phyloP scores from a whole-genome alignment of 805 yeast species.

The Teunomyces aglyptinius region DNA sequence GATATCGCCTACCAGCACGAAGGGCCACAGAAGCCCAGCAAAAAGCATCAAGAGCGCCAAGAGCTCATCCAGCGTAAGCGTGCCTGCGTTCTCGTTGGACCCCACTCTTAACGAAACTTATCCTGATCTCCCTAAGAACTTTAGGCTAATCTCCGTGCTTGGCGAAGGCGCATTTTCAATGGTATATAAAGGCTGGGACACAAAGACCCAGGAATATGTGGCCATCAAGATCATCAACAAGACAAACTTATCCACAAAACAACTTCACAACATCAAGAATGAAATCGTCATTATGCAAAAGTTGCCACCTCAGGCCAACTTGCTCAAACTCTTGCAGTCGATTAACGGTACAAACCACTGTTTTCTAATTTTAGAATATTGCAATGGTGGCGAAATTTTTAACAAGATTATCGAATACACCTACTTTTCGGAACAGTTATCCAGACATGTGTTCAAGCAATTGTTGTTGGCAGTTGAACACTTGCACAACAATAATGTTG shows the following conservation, averaged over 20 bases:
- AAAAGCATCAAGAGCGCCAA: slow-evolving; percentile 1
- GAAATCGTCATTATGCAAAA: slow-evolving; percentile 75
- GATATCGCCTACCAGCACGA: background rate
- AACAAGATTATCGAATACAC: slow-evolving; percentile 77
- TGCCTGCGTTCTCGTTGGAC: slow-evolving; percentile 8
- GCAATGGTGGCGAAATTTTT: slow-evolving; percentile 79
- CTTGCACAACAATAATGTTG: slow-evolving; percentile 64
- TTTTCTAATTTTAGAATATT: slow-evolving; percentile 64
- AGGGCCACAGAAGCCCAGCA: background rate
- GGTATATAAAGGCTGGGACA: slow-evolving; percentile 70
- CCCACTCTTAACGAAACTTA: slow-evolving; percentile 10
- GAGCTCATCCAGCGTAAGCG: background rate
- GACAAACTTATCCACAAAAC: slow-evolving; percentile 48
- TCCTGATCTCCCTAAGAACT: slow-evolving; percentile 28
- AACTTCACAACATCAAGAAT: slow-evolving; percentile 57
- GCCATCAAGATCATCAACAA: slow-evolving; percentile 80
- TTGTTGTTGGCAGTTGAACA: slow-evolving; percentile 69
- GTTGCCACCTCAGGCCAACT: slow-evolving; percentile 45
- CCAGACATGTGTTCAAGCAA: slow-evolving; percentile 71
- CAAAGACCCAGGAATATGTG: slow-evolving; percentile 41
- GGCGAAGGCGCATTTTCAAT: slow-evolving; percentile 92
- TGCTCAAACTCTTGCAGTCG: slow-evolving; percentile 54
- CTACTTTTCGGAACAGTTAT: slow-evolving; percentile 68
- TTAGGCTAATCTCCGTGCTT: slow-evolving; percentile 33
- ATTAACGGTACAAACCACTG: slow-evolving; percentile 53